These are phyloP conservation scores for Thalia dealbata DNA, from an alignment of 176 grass and related monocot species.

Conservation along the genomic window DNA sequence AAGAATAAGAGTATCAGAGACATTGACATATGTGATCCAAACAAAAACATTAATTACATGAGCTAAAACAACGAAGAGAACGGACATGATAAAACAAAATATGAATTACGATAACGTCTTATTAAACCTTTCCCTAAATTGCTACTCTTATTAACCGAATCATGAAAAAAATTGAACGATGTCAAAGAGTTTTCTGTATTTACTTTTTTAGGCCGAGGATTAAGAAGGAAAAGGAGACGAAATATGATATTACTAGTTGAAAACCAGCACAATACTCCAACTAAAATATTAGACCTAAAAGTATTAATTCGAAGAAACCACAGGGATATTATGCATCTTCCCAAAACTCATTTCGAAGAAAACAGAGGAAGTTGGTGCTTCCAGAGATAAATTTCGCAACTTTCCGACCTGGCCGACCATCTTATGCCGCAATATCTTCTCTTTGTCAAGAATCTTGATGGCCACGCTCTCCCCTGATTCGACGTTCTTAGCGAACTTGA, in stretches of 20 bases:
- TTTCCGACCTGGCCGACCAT: slow-evolving; percentile 75
- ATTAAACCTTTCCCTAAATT: too few species aligned
- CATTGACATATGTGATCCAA: background rate
- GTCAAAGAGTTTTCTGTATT: too few species aligned
- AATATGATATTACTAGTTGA: background rate
- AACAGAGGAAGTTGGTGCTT: background rate
- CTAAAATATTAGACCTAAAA: too few species aligned
- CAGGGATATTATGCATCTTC: too few species aligned
- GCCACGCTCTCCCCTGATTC: slow-evolving; percentile 66
- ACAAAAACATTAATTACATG: background rate
- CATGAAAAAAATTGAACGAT: too few species aligned
- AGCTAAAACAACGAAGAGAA: background rate
- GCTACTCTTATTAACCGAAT: too few species aligned
- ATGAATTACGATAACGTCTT: too few species aligned
- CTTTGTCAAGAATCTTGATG: slow-evolving; percentile 99
- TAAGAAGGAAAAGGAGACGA: background rate
- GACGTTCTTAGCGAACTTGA: slow-evolving; percentile 91
- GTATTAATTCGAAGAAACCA: too few species aligned
- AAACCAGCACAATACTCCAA: too few species aligned
- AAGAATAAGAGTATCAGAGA: background rate
- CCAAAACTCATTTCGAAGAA: background rate
- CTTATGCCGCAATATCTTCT: slow-evolving; percentile 89
- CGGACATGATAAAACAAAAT: background rate
- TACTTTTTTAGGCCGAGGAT: too few species aligned
- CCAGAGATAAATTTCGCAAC: background rate